Evolutionary conservation across 495 filamentous ascomycete species (phyloP).

Genomic region (Pseudevernia furfuracea): DNA sequence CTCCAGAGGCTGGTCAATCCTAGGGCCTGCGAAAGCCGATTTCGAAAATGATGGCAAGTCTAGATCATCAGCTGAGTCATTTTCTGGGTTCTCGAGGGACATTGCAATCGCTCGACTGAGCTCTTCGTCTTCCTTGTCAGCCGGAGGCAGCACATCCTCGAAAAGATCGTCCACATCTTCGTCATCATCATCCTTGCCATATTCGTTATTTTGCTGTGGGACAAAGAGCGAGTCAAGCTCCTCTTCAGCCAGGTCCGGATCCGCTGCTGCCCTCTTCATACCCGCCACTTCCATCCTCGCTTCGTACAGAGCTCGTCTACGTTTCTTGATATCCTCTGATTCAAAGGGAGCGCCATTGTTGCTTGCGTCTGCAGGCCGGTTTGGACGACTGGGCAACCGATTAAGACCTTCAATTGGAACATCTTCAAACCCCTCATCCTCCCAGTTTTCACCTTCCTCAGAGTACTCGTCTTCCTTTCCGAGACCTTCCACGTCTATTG

Average conservation of each 20-base stretch:
- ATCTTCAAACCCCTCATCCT: conserved; percentile 80
- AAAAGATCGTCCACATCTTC: conserved; percentile 38
- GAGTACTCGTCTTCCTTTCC: conserved; percentile 50
- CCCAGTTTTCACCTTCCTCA: conserved; percentile 53
- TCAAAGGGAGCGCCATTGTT: conserved; percentile 28
- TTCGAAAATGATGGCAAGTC: conserved; percentile 6
- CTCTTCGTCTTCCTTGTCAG: conserved; percentile 61
- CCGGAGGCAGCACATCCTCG: conserved; percentile 28
- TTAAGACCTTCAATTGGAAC: conserved; percentile 93
- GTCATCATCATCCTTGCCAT: conserved; percentile 25
- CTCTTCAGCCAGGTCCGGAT: conserved; percentile 51
- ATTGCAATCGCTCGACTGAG: conserved; percentile 74
- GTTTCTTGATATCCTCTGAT: conserved; percentile 38
- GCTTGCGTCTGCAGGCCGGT: conserved; percentile 19
- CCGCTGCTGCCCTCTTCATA: conserved; percentile 19
- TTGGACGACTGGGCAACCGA: conserved; percentile 58
- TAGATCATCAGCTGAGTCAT: conserved; percentile 21
- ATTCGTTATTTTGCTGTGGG: conserved; percentile 25
- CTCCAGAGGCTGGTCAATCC: conserved; percentile 23
- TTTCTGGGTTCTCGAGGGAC: conserved; percentile 48
- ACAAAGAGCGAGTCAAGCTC: conserved; percentile 31
- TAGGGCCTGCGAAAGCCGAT: conserved; percentile 15
- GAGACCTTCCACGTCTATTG: conserved; percentile 80
- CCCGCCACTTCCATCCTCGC: conserved; percentile 26
- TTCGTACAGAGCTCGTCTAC: conserved; percentile 40